Conservation (phyloP, 2,329 filamentous ascomycete genomes). For the Stachybotrys elegans region DNA sequence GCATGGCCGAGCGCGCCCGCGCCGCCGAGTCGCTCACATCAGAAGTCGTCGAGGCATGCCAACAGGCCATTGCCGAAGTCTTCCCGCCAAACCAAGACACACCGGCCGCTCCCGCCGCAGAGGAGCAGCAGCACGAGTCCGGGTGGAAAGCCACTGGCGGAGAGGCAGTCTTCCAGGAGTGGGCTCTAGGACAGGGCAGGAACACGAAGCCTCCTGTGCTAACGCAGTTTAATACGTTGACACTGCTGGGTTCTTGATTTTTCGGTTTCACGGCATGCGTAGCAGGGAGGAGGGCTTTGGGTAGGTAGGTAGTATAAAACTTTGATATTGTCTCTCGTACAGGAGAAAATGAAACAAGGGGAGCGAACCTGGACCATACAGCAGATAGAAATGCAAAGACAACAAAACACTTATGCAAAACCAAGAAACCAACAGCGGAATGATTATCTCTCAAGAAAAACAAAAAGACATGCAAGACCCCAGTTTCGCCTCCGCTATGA, state of each 20-base stretch:
- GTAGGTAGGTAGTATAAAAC: too few relatives aligned
- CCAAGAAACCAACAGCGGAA: too few relatives aligned
- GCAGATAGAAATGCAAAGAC: too few relatives aligned
- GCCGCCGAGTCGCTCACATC: slow-evolving; percentile 69
- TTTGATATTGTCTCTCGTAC: too few relatives aligned
- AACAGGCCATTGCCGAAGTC: slow-evolving; percentile 63
- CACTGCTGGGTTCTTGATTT: slow-evolving; percentile 40
- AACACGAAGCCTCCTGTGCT: slow-evolving; percentile 44
- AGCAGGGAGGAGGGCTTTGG: too few relatives aligned
- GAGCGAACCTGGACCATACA: too few relatives aligned
- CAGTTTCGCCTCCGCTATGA: slow-evolving; percentile 29
- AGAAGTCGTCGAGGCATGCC: slow-evolving; percentile 69
- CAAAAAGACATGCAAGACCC: too few relatives aligned
- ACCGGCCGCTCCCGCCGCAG: slow-evolving; percentile 11
- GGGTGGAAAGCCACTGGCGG: slow-evolving; percentile 38
- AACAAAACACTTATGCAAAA: too few relatives aligned
- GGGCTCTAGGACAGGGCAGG: slow-evolving; percentile 39
- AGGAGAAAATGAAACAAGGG: too few relatives aligned
- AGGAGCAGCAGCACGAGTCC: slow-evolving; percentile 13
- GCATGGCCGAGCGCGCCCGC: slow-evolving; percentile 82
- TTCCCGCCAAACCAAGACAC: slow-evolving; percentile 38
- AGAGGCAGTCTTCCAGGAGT: slow-evolving; percentile 48
- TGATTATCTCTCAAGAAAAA: too few relatives aligned
- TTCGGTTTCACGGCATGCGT: too few relatives aligned
- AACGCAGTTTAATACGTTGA: slow-evolving; percentile 42